phyloP scores from a whole-genome alignment of 129 eudicot species.

The Lonicera japonica region DNA sequence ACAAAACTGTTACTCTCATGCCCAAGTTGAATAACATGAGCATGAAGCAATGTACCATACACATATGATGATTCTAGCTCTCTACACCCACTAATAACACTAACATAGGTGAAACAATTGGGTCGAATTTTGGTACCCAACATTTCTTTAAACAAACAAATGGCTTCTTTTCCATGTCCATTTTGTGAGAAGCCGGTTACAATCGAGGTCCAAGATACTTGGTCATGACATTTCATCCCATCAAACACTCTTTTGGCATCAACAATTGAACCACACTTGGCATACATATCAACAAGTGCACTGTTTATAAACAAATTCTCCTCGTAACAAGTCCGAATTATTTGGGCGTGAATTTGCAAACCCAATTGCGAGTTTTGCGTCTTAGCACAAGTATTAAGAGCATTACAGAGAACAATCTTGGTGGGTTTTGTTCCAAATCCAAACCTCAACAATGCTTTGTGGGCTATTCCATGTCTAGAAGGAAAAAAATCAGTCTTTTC shows the following conservation, averaged over 20 bases:
- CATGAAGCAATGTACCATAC: constrained; percentile 31
- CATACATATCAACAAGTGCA: constrained; percentile 37
- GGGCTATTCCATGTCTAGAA: not conserved
- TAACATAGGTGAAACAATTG: constrained; percentile 40
- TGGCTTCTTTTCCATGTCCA: constrained; percentile 31
- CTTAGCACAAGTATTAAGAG: constrained; percentile 35
- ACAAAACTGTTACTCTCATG: constrained; percentile 27
- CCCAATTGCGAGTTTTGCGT: constrained; percentile 23
- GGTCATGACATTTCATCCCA: constrained; percentile 30
- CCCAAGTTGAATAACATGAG: constrained; percentile 35
- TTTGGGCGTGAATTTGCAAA: constrained; percentile 28
- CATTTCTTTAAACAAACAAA: constrained; percentile 37
- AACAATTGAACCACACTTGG: constrained; percentile 28
- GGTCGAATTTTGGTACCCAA: constrained; percentile 21
- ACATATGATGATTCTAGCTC: constrained; percentile 25
- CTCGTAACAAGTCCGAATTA: constrained; percentile 19
- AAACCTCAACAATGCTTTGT: constrained; percentile 5
- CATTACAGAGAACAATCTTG: constrained; percentile 32
- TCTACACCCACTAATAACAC: constrained; percentile 35
- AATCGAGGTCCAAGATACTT: constrained; percentile 49
- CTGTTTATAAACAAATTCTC: constrained; percentile 34
- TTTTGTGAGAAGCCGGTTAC: constrained; percentile 38
- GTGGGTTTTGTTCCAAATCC: constrained; percentile 17
- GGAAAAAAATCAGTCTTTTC: constrained; percentile 11
- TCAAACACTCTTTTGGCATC: constrained; percentile 36